A percentile compares a stretch with the other conserved stretches of the same genome.
Evolutionary conservation across 441 rosid species (phyloP).

Genomic region (Raphanus hybrid): DNA sequence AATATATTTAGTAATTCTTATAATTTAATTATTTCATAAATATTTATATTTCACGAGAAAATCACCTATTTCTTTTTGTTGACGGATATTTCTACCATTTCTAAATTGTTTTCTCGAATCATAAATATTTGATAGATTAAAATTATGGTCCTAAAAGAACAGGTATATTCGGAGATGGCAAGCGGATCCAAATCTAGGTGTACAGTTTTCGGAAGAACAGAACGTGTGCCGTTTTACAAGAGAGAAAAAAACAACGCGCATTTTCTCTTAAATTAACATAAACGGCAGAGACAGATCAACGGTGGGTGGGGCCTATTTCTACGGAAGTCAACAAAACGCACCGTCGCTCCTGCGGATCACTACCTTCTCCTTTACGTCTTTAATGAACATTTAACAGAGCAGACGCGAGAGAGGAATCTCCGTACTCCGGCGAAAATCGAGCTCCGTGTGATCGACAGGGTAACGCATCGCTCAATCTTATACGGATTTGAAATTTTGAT

Average conservation of each 20-base stretch:
- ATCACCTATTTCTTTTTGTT: too few relatives aligned
- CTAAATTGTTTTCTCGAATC: too few relatives aligned
- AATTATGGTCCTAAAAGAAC: not conserved
- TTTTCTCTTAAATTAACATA: not conserved
- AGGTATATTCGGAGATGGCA: not conserved
- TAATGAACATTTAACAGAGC: slow-evolving; percentile 23
- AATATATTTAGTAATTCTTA: too few relatives aligned
- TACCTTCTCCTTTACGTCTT: slow-evolving; percentile 12
- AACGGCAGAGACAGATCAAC: slow-evolving; percentile 13
- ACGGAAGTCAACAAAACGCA: slow-evolving; percentile 40
- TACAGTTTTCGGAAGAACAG: not conserved
- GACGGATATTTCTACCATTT: too few relatives aligned
- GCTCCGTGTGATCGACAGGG: slow-evolving; percentile 28
- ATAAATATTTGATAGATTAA: too few relatives aligned
- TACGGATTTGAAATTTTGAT: not conserved
- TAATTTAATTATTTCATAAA: too few relatives aligned
- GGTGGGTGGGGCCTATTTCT: slow-evolving; percentile 24
- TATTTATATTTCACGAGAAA: too few relatives aligned
- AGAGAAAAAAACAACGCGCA: not conserved
- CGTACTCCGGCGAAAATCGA: slow-evolving; percentile 9
- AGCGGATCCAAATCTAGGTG: not conserved
- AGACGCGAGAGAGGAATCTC: slow-evolving; percentile 19
- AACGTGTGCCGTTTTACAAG: not conserved
- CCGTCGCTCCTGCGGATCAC: slow-evolving; percentile 31
- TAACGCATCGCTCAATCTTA: slow-evolving; percentile 11